Evolutionary conservation across 139 green algal genomes (phyloP).

Genomic region (Spirogloea muscicola): DNA sequence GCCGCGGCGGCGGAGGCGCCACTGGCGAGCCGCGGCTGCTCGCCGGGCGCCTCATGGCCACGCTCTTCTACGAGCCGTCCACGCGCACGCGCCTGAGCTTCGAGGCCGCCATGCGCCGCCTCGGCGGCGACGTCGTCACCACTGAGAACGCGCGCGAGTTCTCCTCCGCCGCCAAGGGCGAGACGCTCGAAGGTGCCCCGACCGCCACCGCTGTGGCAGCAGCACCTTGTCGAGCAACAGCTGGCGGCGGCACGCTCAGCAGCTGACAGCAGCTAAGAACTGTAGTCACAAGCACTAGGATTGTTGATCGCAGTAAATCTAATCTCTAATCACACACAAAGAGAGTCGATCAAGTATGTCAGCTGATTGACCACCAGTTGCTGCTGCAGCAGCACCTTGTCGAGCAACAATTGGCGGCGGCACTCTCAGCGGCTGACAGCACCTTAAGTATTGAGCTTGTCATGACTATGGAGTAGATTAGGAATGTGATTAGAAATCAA

Average conservation of each 20-base stretch:
- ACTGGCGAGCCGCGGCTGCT: constrained; percentile 62
- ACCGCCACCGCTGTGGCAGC: too few relatives aligned
- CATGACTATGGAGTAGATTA: too few relatives aligned
- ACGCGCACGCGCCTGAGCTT: constrained; percentile 96
- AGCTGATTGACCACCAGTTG: not conserved
- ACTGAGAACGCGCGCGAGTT: constrained; percentile 95
- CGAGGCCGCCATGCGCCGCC: constrained; percentile 86
- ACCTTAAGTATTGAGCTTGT: too few relatives aligned
- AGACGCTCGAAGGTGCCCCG: constrained; percentile 80
- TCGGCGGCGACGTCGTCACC: constrained; percentile 82
- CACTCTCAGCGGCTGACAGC: too few relatives aligned
- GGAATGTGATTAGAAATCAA: not conserved
- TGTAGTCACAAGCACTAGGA: too few relatives aligned
- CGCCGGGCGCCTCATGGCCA: constrained; percentile 89
- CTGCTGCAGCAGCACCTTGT: too few relatives aligned
- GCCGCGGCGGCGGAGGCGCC: constrained; percentile 37
- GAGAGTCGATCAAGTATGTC: not conserved
- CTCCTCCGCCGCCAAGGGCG: constrained; percentile 95
- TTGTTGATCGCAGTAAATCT: too few relatives aligned
- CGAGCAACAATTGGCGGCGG: too few relatives aligned
- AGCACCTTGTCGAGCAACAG: too few relatives aligned
- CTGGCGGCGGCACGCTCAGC: too few relatives aligned
- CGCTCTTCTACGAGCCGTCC: constrained; percentile 99
- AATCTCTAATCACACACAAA: too few relatives aligned
- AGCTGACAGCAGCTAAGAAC: too few relatives aligned